These are phyloP conservation scores for Colletotrichum caudatum DNA, from an alignment of 2,329 filamentous ascomycete genomes.

Conservation along the genomic window DNA sequence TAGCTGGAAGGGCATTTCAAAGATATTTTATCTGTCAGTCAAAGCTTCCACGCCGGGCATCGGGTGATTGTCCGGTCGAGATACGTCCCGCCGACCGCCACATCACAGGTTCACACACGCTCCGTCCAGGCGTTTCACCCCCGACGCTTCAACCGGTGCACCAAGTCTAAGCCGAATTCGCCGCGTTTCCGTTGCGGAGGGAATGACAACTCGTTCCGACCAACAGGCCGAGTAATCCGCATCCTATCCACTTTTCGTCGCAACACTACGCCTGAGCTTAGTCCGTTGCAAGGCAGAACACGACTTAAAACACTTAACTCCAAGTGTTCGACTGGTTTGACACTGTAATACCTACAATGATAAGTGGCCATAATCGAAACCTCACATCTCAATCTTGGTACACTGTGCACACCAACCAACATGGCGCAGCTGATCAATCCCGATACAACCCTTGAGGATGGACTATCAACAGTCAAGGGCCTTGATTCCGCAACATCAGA, in stretches of 20 bases:
- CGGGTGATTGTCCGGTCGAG: slow-evolving; percentile 29
- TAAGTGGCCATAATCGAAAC: slow-evolving; percentile 1
- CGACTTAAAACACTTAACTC: slow-evolving; percentile 18
- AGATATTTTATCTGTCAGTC: too few species aligned
- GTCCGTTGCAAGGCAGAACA: not conserved
- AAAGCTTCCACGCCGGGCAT: slow-evolving; percentile 25
- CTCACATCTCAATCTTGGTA: not conserved
- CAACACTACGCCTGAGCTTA: not conserved
- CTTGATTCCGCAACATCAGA: slow-evolving; percentile 17
- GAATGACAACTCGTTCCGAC: slow-evolving; percentile 8
- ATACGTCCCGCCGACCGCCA: slow-evolving; percentile 11
- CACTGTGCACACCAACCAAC: not conserved
- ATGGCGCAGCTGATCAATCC: slow-evolving; percentile 8
- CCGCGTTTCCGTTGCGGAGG: not conserved
- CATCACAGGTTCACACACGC: slow-evolving; percentile 10
- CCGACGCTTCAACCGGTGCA: slow-evolving; percentile 24
- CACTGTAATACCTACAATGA: not conserved
- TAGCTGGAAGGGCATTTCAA: not conserved
- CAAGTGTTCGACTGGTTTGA: not conserved
- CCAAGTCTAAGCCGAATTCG: not conserved
- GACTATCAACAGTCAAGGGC: not conserved
- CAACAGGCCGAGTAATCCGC: slow-evolving; percentile 3
- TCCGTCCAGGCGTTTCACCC: not conserved
- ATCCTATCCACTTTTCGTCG: not conserved
- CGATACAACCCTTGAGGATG: not conserved